Base-by-base conservation (phyloP, 2,329 filamentous ascomycete species). In the Periconia sp. region DNA sequence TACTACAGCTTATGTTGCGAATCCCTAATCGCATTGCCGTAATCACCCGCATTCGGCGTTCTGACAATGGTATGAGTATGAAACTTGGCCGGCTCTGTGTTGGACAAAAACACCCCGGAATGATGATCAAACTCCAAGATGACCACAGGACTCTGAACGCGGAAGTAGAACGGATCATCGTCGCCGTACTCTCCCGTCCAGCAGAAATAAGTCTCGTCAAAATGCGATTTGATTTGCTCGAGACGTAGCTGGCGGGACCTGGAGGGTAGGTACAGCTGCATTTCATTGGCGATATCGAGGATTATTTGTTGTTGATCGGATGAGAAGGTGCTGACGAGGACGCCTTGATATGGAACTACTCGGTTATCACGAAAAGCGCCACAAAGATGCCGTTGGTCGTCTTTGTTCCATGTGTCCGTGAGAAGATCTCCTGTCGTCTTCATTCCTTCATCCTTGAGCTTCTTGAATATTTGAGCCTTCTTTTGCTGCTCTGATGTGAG, bases 51-150 rank as follows among this genome's bases (percentile, higher is more conserved):
- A 65, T 92, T 92, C 0, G 88, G 88, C 22, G 82, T 85, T 24
- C 88, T 70, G 50, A 89, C 69, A 38, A 89, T 70, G 0, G 88
- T 92, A 64, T 92, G 88, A 16, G 89, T 87, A 56, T 92, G 88
- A 56, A 89, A 92, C 67, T 87, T 88, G 22, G 83, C 84, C 0
- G 88, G 88, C 66, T 88, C 81, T 36, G 76, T 75, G 61, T 92
- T 92, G 1, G 78, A 83, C 58, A 92, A 66, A 55, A 91, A 92
- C 0, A 92, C 88, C 0, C 88, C 87, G 0, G 83, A 88, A 65
- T 92, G 88, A 60, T 90, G 86, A 57, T 92, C 88, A 57, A 92
- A 88, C 74, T 92, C 88, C 37, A 86, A 74, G 2, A 92, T 73
- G 0, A 89, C 74, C 0, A 92, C 87, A 0, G 87, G 87, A 52